Percentiles rank a stretch among this genome's conserved stretches.
Evolutionary conservation across 176 grass and related monocot genomes (phyloP).

Genomic region (Aegilops tauschii): DNA sequence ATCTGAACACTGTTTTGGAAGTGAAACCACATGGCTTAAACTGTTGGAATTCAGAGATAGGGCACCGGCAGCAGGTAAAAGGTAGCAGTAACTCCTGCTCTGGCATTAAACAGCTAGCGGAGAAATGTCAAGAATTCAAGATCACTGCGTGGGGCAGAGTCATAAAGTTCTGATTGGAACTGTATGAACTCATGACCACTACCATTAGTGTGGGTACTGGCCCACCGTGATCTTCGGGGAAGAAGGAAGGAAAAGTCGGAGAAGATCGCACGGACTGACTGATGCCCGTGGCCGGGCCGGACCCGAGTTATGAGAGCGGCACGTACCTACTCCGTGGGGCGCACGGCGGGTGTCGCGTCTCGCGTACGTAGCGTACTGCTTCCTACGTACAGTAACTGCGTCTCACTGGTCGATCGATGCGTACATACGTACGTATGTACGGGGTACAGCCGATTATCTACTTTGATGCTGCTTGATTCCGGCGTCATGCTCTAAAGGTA

Average conservation of each 20-base stretch:
- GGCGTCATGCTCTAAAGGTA: not conserved
- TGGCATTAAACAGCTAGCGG: not conserved
- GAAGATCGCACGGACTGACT: not conserved
- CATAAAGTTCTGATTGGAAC: not conserved
- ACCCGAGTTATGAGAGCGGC: not conserved
- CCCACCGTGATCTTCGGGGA: not conserved
- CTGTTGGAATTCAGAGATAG: not conserved
- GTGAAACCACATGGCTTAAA: not conserved
- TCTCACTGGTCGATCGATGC: not conserved
- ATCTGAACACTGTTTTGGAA: no score
- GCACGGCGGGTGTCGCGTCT: not conserved
- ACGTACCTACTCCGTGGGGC: not conserved
- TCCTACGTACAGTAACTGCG: not conserved
- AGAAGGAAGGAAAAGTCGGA: not conserved
- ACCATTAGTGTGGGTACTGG: not conserved
- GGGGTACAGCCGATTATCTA: not conserved
- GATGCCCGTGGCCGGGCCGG: not conserved
- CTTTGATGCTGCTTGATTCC: not conserved
- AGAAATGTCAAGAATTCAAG: not conserved
- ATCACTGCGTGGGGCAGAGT: not conserved
- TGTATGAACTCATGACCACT: not conserved
- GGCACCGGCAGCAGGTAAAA: not conserved
- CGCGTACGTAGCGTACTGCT: not conserved
- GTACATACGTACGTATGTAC: not conserved
- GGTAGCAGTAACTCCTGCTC: not conserved